Base-by-base conservation (phyloP, 768 basidiomycete genomes). In the Lactarius indigo region DNA sequence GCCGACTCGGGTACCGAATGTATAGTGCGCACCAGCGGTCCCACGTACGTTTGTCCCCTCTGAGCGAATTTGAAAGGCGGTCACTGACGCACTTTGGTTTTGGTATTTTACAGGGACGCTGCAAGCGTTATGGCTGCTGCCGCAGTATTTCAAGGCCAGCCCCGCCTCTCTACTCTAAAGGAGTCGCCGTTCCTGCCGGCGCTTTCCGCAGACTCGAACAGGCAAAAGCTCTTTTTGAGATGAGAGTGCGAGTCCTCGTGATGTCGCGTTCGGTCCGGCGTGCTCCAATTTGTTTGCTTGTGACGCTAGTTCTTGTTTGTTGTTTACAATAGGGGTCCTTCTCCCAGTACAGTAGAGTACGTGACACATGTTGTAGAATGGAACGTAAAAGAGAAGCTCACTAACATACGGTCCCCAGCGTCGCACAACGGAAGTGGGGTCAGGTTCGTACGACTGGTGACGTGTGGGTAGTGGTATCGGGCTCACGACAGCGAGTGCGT, bases 21-120 rank as follows among this genome's bases (percentile, higher is more conserved):
- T 41, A 77, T 85, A 12, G 68, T 85, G 33, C 80, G 85, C 47
- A 70, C 80, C 10, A 72, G 9, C 31, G 28, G 76, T 4, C 72
- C 77, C 69, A 76, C 72, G 85, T 85, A 66, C 33, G 57, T 63
- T 35, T n/a, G 5, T 5, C 17, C 7, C 17, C n/a, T 31, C 33
- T 23, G 7, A 13, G 18, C 15, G 44, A 23, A n/a, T 35, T 39
- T 31, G 15, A 12, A 37, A 37, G 13, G 60, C 5, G 13, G 12
- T 37, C 18, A 17, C 5, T 20, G 35, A 57, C 23, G 50, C 30
- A 26, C 26, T 39, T 31, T 44, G 12, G 7, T 57, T 37, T 37
- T 37, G 35, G 12, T 37, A 37, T 37, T 59, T 17, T 23, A 17
- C 55, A 78, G 77, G 37, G 75, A 78, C 3, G 75, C 74, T 7